Conservation (phyloP, 108 stramenopile genomes). For the Cyclotella cryptica region DNA sequence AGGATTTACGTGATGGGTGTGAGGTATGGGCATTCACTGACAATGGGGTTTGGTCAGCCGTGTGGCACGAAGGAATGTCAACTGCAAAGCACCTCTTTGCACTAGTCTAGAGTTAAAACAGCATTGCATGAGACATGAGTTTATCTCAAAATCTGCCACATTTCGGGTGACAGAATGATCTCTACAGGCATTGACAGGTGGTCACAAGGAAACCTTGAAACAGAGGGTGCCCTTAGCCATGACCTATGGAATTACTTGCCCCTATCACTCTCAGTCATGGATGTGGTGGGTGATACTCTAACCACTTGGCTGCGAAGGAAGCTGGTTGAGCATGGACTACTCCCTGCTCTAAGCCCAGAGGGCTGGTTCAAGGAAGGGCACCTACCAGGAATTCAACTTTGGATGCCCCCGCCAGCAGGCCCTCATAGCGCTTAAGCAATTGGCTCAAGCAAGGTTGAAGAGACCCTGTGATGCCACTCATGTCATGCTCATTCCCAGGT, state of each 20-base stretch:
- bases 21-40: slow-evolving; percentile 19
- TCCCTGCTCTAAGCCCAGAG: neutral
- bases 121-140: slow-evolving; percentile 6
- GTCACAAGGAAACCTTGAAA: slow-evolving; percentile 15
- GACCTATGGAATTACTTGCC: neutral
- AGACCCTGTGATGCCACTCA: neutral
- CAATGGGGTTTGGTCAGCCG: no score
- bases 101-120: slow-evolving; percentile 1
- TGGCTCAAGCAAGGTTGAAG: neutral
- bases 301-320: neutral
- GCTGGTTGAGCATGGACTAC: slow-evolving; percentile 3
- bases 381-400: slow-evolving; percentile 10
- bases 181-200: slow-evolving; percentile 15
- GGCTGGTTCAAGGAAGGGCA: slow-evolving; percentile 4
- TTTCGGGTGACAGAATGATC: slow-evolving; percentile 35
- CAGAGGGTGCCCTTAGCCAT: slow-evolving; percentile 2
- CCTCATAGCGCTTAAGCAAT: slow-evolving; percentile 8
- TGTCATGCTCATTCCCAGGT: slow-evolving; percentile 8
- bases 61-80: slow-evolving; percentile 10
- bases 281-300: neutral
- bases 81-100: slow-evolving; percentile 5
- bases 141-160: slow-evolving; percentile 17
- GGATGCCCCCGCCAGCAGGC: slow-evolving; percentile 13
- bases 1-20: slow-evolving; percentile 11
- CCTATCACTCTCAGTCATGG: neutral